Percentiles rank a stretch among this genome's conserved stretches.
Conservation (phyloP, 148 eudicot genomes). For the Chenopodium album region DNA sequence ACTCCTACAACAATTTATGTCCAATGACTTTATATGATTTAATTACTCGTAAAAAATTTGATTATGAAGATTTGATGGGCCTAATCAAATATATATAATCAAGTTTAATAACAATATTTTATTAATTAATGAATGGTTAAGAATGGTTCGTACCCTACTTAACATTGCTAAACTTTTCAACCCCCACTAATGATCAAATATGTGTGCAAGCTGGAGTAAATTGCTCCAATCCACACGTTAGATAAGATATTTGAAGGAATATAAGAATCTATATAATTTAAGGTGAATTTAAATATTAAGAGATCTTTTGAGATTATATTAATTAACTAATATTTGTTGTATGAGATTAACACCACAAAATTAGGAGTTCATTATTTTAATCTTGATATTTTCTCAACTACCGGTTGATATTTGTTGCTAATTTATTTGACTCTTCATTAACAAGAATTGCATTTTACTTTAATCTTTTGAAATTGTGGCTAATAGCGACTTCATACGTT, state of each 20-base stretch:
- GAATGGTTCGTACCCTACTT: slow-evolving; percentile 7
- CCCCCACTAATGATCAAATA: background rate
- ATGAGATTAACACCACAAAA: background rate
- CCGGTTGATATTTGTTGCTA: background rate
- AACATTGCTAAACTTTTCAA: slow-evolving; percentile 9
- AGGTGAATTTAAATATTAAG: background rate
- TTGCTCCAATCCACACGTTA: slow-evolving; percentile 21
- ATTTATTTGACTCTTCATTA: background rate
- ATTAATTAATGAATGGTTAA: slow-evolving; percentile 6
- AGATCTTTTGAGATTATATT: background rate
- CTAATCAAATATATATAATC: background rate
- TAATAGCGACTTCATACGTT: background rate
- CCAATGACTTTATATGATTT: slow-evolving; percentile 3
- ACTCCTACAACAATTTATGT: background rate
- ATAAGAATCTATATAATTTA: background rate
- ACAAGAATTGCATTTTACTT: background rate
- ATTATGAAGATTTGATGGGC: background rate
- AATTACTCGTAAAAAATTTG: background rate
- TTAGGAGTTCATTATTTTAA: background rate
- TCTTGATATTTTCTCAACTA: background rate
- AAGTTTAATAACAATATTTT: background rate
- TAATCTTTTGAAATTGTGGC: background rate
- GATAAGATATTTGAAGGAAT: slow-evolving; percentile 6
- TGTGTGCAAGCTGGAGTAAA: slow-evolving; percentile 6
- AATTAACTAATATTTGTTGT: background rate